Evolutionary conservation across 1,139 yeast genomes (phyloP).

Genomic region (Lodderomyces elongisporus): DNA sequence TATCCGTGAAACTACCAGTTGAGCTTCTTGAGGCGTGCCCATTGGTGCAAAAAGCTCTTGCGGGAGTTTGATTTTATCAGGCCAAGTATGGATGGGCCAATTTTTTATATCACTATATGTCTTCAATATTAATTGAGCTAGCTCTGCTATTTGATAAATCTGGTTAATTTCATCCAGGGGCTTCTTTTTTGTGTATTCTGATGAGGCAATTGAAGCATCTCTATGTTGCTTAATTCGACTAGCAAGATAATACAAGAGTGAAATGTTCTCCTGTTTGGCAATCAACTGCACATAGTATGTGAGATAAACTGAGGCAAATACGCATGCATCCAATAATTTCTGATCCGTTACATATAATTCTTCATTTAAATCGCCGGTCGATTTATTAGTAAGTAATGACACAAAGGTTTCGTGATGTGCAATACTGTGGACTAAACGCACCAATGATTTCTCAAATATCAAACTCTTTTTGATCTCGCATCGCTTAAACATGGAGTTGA

Average conservation of each 20-base stretch:
- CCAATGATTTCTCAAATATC: conserved; percentile 57
- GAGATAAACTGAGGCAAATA: conserved; percentile 55
- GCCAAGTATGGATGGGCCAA: conserved; percentile 79
- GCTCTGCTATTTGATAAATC: conserved; percentile 66
- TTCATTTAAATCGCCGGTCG: conserved; percentile 19
- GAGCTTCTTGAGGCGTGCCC: conserved; percentile 41
- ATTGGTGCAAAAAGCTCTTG: conserved; percentile 61
- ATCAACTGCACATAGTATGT: conserved; percentile 56
- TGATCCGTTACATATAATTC: neutral
- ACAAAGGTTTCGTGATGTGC: conserved; percentile 72
- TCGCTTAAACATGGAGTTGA: conserved; percentile 53
- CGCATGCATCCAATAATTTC: conserved; percentile 29
- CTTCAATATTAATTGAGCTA: conserved; percentile 62
- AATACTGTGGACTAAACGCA: conserved; percentile 63
- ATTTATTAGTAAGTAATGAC: conserved; percentile 26
- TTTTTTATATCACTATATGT: conserved; percentile 51
- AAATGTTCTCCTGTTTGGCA: conserved; percentile 63
- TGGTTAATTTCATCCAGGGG: conserved; percentile 27
- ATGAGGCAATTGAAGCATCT: conserved; percentile 46
- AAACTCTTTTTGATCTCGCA: conserved; percentile 38
- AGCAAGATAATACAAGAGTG: conserved; percentile 69
- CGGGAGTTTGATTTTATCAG: conserved; percentile 68
- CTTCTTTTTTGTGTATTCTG: conserved; percentile 26
- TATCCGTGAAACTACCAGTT: conserved; percentile 38
- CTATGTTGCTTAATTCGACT: conserved; percentile 77